Conservation (phyloP, 2,329 filamentous ascomycete genomes). For the Ophiostoma triangulosporum region DNA sequence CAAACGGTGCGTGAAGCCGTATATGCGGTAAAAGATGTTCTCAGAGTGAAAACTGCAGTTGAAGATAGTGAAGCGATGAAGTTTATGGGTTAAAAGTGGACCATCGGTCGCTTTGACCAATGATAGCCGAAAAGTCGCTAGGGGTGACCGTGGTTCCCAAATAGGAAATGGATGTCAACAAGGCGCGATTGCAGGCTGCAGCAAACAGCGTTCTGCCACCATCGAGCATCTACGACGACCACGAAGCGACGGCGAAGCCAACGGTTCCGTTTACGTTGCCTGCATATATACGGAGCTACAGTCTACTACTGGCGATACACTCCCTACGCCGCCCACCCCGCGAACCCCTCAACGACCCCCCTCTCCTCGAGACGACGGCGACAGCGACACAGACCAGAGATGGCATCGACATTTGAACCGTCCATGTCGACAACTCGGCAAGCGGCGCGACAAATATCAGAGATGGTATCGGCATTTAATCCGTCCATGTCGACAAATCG, state of each 20-base stretch:
- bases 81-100: background rate
- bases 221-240: background rate
- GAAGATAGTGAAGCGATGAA: background rate
- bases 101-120: background rate
- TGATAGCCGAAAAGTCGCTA: background rate
- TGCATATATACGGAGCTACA: background rate
- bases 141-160: conserved; percentile 2
- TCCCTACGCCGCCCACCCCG: background rate
- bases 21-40: background rate
- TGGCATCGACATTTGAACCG: conserved; percentile 20
- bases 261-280: background rate
- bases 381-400: too few relatives aligned
- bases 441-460: conserved; percentile 35
- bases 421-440: conserved; percentile 54
- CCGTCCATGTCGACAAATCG: conserved; percentile 54
- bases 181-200: background rate
- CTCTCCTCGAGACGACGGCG: too few relatives aligned
- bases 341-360: background rate
- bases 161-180: conserved; percentile 1
- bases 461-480: conserved; percentile 1
- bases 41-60: background rate
- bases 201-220: background rate
- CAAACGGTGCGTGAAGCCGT: background rate
- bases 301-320: background rate
- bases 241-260: too few relatives aligned